phyloP scores from a whole-genome alignment of 768 basidiomycete species.

The Amanita rimosa region DNA sequence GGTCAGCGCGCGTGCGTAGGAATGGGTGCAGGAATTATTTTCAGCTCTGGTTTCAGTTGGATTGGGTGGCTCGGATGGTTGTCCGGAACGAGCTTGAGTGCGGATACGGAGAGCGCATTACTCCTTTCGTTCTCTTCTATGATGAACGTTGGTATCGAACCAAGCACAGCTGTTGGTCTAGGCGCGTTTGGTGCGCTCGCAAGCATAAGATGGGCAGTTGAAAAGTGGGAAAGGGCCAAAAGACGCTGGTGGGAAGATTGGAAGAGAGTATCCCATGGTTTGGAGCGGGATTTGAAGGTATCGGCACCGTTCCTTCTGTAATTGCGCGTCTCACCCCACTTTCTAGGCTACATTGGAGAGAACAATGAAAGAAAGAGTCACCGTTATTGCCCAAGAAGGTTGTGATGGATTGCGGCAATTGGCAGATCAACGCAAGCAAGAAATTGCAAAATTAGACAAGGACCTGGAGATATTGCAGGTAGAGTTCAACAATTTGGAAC shows the following conservation, averaged over 20 bases:
- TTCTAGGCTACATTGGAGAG: constrained; percentile 32
- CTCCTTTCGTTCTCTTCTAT: not conserved
- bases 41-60: constrained; percentile 48
- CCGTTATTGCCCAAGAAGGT: constrained; percentile 37
- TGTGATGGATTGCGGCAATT: constrained; percentile 33
- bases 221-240: constrained; percentile 61
- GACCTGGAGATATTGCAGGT: constrained; percentile 30
- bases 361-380: constrained; percentile 41
- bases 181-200: constrained; percentile 39
- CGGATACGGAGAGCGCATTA: constrained; percentile 4
- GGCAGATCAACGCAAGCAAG: constrained; percentile 27
- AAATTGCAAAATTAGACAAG: constrained; percentile 30
- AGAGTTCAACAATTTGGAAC: constrained; percentile 18
- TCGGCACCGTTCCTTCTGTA: not conserved
- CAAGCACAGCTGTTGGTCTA: constrained; percentile 46
- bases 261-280: constrained; percentile 46
- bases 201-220: constrained; percentile 51
- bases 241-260: constrained; percentile 60
- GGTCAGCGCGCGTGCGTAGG: constrained; percentile 48
- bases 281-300: constrained; percentile 57
- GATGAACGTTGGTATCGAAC: constrained; percentile 29
- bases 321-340: not conserved
- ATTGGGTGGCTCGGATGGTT: constrained; percentile 46
- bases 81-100: constrained; percentile 24
- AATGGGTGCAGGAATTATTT: constrained; percentile 34